Conservation (phyloP, 305 asterid genomes). For the Plantago coronopus region DNA sequence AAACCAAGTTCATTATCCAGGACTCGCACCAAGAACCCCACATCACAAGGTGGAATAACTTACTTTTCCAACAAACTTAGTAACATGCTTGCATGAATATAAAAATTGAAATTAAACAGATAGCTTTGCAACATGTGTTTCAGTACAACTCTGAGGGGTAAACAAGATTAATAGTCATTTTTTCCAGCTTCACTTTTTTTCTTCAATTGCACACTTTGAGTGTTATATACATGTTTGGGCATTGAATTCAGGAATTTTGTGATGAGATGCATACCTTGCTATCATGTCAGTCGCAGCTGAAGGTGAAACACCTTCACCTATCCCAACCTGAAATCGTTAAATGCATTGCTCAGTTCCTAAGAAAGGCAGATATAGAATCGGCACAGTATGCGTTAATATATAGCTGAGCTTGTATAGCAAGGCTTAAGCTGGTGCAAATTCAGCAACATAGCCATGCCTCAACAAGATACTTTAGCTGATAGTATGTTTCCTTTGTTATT, state of each 20-base stretch:
- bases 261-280: conserved; percentile 62
- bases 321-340: conserved; percentile 66
- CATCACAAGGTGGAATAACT: no score
- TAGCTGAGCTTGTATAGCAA: not conserved
- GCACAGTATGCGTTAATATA: not conserved
- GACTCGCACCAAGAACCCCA: no score
- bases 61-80: no score
- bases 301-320: conserved; percentile 99
- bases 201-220: conserved; percentile 1
- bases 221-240: not conserved
- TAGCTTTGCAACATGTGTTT: no score
- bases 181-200: not conserved
- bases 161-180: no score
- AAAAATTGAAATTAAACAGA: no score
- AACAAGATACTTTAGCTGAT: not conserved
- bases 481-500: not conserved
- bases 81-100: no score
- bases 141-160: no score
- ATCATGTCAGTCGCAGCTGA: conserved; percentile 98
- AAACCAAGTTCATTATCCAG: not conserved
- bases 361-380: conserved; percentile 2
- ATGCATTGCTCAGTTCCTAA: conserved; percentile 19
- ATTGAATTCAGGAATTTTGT: conserved; percentile 14
- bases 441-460: not conserved
- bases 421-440: not conserved